Percentiles rank a stretch among this genome's conserved stretches.
These are phyloP conservation scores for Chaetoscypha palmicola DNA, from an alignment of 2,329 filamentous ascomycete genomes.

Conservation along the genomic window DNA sequence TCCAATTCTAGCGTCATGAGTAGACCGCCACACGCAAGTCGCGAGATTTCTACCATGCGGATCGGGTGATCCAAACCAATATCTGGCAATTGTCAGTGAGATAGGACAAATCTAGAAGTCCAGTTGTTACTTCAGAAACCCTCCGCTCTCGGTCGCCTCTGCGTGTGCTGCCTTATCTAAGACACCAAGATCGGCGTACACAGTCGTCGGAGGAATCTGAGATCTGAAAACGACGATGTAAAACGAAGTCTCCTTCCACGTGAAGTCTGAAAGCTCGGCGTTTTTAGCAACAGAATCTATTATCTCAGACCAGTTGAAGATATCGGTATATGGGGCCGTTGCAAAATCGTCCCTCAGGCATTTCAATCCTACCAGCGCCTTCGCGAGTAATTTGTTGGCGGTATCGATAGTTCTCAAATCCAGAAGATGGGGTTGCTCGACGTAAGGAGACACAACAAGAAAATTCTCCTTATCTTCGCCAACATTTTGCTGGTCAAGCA, in stretches of 20 bases:
- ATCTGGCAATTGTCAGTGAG: no score
- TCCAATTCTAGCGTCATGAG: slow-evolving; percentile 52
- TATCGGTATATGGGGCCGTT: slow-evolving; percentile 62
- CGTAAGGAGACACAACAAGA: slow-evolving; percentile 71
- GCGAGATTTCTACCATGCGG: slow-evolving; percentile 68
- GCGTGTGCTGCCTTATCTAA: slow-evolving; percentile 74
- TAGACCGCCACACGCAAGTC: slow-evolving; percentile 63
- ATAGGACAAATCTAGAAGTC: no score
- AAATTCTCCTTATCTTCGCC: slow-evolving; percentile 22
- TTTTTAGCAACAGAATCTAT: slow-evolving; percentile 52
- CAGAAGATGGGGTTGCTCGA: slow-evolving; percentile 61
- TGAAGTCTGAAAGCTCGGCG: slow-evolving; percentile 37
- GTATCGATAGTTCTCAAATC: slow-evolving; percentile 60
- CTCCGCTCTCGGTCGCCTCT: slow-evolving; percentile 72
- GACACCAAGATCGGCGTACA: slow-evolving; percentile 59
- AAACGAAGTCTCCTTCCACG: slow-evolving; percentile 59
- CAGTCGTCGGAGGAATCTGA: slow-evolving; percentile 57
- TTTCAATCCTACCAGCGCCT: slow-evolving; percentile 59
- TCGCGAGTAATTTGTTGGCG: slow-evolving; percentile 62
- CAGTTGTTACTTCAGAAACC: slow-evolving; percentile 63
- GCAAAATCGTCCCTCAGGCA: slow-evolving; percentile 66
- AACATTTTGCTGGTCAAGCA: no score
- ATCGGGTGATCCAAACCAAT: slow-evolving; percentile 81
- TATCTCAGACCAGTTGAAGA: slow-evolving; percentile 70
- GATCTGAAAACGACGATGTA: slow-evolving; percentile 84